Evolutionary conservation across 2,329 filamentous ascomycete species (phyloP).

Genomic region (Fusarium ambrosium): DNA sequence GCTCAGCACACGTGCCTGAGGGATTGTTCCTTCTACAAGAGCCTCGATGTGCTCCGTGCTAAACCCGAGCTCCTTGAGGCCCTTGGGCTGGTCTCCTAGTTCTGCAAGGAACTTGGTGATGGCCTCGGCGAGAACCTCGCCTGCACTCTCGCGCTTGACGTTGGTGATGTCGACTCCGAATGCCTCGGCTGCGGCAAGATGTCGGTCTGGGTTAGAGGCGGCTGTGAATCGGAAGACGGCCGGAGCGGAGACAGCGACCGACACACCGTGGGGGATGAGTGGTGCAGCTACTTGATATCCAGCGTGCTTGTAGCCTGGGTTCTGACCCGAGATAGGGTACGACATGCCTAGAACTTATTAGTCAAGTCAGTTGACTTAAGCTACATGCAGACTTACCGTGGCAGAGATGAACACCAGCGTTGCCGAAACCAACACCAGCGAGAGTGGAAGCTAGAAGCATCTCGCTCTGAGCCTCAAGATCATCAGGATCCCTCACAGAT

Average conservation of each 20-base stretch:
- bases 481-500: conserved; percentile 88
- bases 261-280: conserved; percentile 96
- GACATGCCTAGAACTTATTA: conserved; percentile 78
- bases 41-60: conserved; percentile 79
- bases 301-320: conserved; percentile 86
- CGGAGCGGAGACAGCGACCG: conserved; percentile 92
- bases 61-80: conserved; percentile 88
- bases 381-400: conserved; percentile 61
- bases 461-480: conserved; percentile 91
- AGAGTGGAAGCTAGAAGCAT: conserved; percentile 97
- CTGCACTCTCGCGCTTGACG: conserved; percentile 90
- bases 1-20: conserved; percentile 91
- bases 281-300: conserved; percentile 84
- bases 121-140: conserved; percentile 88
- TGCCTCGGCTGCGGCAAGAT: conserved; percentile 87
- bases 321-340: conserved; percentile 96
- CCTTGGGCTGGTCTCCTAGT: conserved; percentile 90
- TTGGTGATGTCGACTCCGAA: conserved; percentile 92
- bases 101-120: conserved; percentile 83
- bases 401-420: conserved; percentile 90
- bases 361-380: conserved; percentile 5
- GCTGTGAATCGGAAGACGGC: conserved; percentile 95
- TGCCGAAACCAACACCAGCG: conserved; percentile 96
- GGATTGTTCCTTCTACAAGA: conserved; percentile 94
- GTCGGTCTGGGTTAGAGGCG: conserved; percentile 90